Conservation (phyloP, 495 filamentous ascomycete genomes). For the Hypoxylon subgilvum region DNA sequence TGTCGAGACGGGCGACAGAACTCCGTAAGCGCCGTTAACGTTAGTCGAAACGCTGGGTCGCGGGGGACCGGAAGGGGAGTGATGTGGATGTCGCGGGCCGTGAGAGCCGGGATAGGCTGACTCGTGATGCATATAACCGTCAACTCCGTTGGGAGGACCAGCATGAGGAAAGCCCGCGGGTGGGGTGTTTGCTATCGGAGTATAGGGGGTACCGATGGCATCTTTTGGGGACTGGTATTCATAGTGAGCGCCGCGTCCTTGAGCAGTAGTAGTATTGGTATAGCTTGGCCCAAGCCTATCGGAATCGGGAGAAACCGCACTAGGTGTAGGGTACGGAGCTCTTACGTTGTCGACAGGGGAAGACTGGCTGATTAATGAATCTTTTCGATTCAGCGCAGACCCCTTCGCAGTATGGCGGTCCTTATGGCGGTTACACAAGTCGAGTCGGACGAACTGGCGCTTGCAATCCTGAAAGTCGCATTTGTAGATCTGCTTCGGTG, state of each 20-base stretch:
- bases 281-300: constrained; percentile 54
- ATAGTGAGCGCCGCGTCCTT: constrained; percentile 53
- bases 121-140: constrained; percentile 54
- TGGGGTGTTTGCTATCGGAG: constrained; percentile 55
- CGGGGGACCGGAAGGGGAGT: constrained; percentile 49
- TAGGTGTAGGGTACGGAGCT: constrained; percentile 48
- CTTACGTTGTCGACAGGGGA: constrained; percentile 56
- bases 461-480: constrained; percentile 93
- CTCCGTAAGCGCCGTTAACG: constrained; percentile 51
- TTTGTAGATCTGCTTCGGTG: constrained; percentile 92
- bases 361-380: constrained; percentile 69
- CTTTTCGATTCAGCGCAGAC: constrained; percentile 91
- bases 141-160: constrained; percentile 45
- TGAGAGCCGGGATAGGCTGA: constrained; percentile 44
- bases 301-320: constrained; percentile 59
- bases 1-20: constrained; percentile 56
- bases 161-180: constrained; percentile 50
- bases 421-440: constrained; percentile 89
- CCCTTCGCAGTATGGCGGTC: constrained; percentile 96
- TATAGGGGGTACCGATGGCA: constrained; percentile 54
- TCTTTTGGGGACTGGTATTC: constrained; percentile 62
- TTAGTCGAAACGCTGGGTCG: constrained; percentile 55
- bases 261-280: too few species aligned
- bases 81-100: constrained; percentile 47
- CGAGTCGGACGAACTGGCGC: constrained; percentile 90